These are phyloP conservation scores for Herpetomonas samuelpessoai DNA, from an alignment of 208 protist genomes.

Conservation along the genomic window DNA sequence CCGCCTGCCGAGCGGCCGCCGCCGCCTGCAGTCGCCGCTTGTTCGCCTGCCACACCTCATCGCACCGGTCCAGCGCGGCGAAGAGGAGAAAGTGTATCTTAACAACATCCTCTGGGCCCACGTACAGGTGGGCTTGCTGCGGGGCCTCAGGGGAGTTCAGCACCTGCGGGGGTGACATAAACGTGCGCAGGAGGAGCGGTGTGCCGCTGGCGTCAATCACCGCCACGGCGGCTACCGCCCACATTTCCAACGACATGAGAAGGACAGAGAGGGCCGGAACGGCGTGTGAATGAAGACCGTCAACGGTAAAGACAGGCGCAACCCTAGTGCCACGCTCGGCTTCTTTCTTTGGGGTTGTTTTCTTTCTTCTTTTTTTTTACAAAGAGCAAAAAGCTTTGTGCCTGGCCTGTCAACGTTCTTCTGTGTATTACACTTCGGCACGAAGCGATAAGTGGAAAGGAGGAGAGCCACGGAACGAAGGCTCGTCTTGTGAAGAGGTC, in stretches of 20 bases:
- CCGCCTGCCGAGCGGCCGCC: constrained; percentile 2
- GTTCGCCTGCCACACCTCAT: constrained; percentile 37
- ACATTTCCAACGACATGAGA: constrained; percentile 32
- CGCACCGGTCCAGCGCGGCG: constrained; percentile 69
- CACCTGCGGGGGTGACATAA: constrained; percentile 51
- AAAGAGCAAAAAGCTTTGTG: not conserved
- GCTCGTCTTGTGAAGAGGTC: no score
- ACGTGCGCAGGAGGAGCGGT: constrained; percentile 69
- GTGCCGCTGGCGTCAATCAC: constrained; percentile 49
- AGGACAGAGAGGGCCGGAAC: not conserved
- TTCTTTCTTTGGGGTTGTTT: not conserved
- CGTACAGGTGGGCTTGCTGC: constrained; percentile 68
- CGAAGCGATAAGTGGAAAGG: no score
- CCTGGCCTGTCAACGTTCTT: not conserved
- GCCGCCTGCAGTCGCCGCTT: not conserved
- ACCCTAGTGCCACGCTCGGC: no score
- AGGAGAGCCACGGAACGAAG: no score
- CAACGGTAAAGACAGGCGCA: no score
- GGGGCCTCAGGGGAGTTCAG: constrained; percentile 42
- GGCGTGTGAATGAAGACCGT: not conserved
- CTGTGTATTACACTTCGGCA: no score
- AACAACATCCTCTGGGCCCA: constrained; percentile 68
- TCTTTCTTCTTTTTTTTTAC: not conserved
- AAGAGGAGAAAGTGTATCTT: constrained; percentile 79
- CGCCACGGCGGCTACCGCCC: constrained; percentile 73